These are phyloP conservation scores for Chlamydomonas schloesseri DNA, from an alignment of 139 green algal species.

Conservation along the genomic window DNA sequence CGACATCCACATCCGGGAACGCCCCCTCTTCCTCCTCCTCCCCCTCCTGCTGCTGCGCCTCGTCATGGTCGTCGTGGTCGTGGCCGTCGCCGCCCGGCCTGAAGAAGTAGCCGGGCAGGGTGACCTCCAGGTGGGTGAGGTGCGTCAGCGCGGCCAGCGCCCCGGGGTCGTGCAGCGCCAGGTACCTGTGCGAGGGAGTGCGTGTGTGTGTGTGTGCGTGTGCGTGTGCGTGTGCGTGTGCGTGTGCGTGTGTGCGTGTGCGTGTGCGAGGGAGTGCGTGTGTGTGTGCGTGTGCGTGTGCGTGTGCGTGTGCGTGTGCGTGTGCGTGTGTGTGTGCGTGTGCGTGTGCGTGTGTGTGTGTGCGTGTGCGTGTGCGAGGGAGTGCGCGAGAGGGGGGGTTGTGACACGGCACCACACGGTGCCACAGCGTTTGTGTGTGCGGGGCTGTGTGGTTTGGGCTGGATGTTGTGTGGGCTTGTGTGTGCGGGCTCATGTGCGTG, in stretches of 20 bases:
- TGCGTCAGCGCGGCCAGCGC: background rate
- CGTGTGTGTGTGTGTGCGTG: background rate
- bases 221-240: background rate
- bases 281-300: too few species aligned
- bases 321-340: too few species aligned
- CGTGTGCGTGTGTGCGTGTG: background rate
- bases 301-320: too few species aligned
- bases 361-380: too few species aligned
- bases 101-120: conserved; percentile 7
- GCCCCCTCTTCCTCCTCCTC: background rate
- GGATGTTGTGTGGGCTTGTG: too few species aligned
- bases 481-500: too few species aligned
- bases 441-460: too few species aligned
- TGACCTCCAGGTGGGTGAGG: conserved; percentile 30
- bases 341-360: too few species aligned
- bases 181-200: background rate
- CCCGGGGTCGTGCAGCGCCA: background rate
- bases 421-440: too few species aligned
- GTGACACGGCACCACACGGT: too few species aligned
- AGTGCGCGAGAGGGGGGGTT: too few species aligned
- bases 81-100: background rate
- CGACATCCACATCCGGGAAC: background rate
- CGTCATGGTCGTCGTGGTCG: background rate
- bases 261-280: too few species aligned
- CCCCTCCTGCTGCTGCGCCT: background rate